These are phyloP conservation scores for Perkinsela sp. DNA, from an alignment of 208 protist species.

Conservation along the genomic window DNA sequence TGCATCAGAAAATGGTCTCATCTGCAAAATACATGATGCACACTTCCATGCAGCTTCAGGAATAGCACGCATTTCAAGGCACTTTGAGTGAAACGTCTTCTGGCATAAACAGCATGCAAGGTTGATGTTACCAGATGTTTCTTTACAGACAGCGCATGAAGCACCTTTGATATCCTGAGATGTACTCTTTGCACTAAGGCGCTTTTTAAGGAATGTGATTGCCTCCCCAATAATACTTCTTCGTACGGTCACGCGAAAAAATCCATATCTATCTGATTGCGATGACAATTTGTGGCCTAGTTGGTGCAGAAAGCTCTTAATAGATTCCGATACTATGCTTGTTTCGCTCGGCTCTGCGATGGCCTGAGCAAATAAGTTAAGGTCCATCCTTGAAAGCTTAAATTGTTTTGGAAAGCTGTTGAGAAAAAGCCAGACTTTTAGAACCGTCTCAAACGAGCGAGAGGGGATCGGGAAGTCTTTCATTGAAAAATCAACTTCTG, in stretches of 20 bases:
- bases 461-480: neutral
- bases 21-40: too few species aligned
- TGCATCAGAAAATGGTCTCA: too few species aligned
- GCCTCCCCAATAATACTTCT: neutral
- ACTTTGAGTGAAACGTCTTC: too few species aligned
- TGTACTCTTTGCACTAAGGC: too few species aligned
- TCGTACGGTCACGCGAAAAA: neutral
- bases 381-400: neutral
- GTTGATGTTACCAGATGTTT: too few species aligned
- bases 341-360: neutral
- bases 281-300: neutral
- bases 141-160: too few species aligned
- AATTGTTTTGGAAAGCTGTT: neutral
- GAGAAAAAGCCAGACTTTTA: neutral
- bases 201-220: neutral
- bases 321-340: neutral
- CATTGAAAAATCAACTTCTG: neutral
- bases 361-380: neutral
- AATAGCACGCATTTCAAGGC: too few species aligned
- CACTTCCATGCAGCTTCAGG: too few species aligned
- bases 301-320: neutral
- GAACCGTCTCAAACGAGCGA: neutral
- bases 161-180: too few species aligned
- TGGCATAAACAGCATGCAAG: too few species aligned
- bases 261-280: neutral